Percentiles rank a stretch among this genome's conserved stretches.
Conservation (phyloP, 2,329 filamentous ascomycete species). For the Chaetomium globosum region DNA sequence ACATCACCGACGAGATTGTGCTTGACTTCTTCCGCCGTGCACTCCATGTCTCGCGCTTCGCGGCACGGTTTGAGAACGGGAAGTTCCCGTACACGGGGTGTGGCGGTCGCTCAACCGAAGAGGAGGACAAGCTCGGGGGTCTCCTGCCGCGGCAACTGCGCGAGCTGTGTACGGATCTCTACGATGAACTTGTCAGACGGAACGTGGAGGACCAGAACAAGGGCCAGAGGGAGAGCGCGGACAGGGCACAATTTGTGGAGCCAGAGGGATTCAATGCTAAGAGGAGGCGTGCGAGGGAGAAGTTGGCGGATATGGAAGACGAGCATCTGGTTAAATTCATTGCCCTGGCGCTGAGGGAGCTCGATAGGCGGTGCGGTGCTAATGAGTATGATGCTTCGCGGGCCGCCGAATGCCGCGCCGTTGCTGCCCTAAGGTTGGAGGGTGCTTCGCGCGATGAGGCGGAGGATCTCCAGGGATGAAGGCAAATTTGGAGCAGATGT, state of each 20-base stretch:
- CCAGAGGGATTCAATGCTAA: not conserved
- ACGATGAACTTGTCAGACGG: conserved; percentile 22
- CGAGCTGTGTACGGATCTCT: conserved; percentile 24
- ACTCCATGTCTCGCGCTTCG: conserved; percentile 19
- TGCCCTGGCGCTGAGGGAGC: not conserved
- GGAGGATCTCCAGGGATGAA: not conserved
- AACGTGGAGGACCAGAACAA: conserved; percentile 16
- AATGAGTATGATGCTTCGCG: not conserved
- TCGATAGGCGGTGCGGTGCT: not conserved
- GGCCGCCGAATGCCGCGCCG: not conserved
- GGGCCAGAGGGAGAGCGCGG: not conserved
- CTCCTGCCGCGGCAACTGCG: conserved; percentile 1
- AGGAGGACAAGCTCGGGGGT: not conserved
- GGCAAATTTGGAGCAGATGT: not conserved
- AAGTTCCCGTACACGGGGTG: not conserved
- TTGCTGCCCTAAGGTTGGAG: not conserved
- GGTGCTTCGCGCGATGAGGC: not conserved
- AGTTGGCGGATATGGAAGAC: conserved; percentile 3
- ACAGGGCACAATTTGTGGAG: not conserved
- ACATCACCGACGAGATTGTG: conserved; percentile 5
- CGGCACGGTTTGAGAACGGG: not conserved
- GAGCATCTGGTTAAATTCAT: conserved; percentile 1
- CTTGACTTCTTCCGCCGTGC: conserved; percentile 23
- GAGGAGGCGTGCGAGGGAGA: not conserved
- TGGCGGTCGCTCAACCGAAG: too few relatives aligned